phyloP scores from a whole-genome alignment of 1,139 yeast species.

The Yamadazyma triangularis region DNA sequence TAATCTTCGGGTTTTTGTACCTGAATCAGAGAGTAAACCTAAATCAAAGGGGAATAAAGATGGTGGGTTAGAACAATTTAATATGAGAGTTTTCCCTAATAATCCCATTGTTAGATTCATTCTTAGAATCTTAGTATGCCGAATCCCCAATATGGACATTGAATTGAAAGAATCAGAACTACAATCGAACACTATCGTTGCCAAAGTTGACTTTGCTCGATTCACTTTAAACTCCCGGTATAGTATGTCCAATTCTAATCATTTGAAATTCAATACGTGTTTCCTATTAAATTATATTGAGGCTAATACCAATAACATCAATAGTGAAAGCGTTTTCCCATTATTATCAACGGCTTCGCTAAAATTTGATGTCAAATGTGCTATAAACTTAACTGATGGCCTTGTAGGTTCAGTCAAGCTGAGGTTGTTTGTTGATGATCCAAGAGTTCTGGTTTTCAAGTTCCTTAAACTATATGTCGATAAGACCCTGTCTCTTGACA shows the following conservation, averaged over 20 bases:
- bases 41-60: not conserved
- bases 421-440: slow-evolving; percentile 24
- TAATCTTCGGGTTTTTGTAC: slow-evolving; percentile 10
- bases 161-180: slow-evolving; percentile 23
- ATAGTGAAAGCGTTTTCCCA: slow-evolving; percentile 7
- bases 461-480: slow-evolving; percentile 13
- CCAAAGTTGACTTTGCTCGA: slow-evolving; percentile 20
- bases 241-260: slow-evolving; percentile 15
- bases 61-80: slow-evolving; percentile 1
- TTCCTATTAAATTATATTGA: slow-evolving; percentile 12
- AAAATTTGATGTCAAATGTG: slow-evolving; percentile 19
- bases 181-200: slow-evolving; percentile 8
- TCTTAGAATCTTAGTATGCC: slow-evolving; percentile 14
- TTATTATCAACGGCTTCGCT: slow-evolving; percentile 16
- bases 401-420: slow-evolving; percentile 15
- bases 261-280: slow-evolving; percentile 18
- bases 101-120: slow-evolving; percentile 10
- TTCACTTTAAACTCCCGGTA: slow-evolving; percentile 18
- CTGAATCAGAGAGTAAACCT: slow-evolving; percentile 1
- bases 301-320: slow-evolving; percentile 4
- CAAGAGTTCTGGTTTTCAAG: slow-evolving; percentile 22
- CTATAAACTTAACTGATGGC: slow-evolving; percentile 19
- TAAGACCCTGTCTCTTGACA: not conserved
- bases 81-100: slow-evolving; percentile 16
- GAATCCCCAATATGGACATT: slow-evolving; percentile 23